phyloP scores from a whole-genome alignment of 1,284 basidiomycete species.

The Ceratobasidium sp. region DNA sequence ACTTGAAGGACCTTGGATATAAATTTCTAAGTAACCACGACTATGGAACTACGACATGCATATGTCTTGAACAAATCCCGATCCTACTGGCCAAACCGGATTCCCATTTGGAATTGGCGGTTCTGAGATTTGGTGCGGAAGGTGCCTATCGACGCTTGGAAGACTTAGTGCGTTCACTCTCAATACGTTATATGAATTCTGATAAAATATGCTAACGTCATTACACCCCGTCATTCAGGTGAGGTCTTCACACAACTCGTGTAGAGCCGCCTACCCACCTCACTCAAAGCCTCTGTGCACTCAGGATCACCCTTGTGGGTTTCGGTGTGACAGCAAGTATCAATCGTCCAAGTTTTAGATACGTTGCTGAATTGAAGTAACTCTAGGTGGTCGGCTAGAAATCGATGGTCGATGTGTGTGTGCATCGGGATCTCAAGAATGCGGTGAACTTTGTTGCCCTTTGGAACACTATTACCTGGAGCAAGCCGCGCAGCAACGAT shows the following conservation, averaged over 20 bases:
- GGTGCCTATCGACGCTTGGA: background rate
- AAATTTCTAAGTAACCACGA: background rate
- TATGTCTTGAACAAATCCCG: background rate
- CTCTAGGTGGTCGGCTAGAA: conserved; percentile 2
- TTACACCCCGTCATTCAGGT: background rate
- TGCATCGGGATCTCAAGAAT: background rate
- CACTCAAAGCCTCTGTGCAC: conserved; percentile 1
- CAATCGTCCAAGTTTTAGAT: background rate
- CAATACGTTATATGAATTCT: background rate
- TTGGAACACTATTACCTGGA: background rate
- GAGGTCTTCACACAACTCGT: background rate
- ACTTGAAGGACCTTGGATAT: background rate
- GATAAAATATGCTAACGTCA: no score
- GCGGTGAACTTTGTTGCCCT: background rate
- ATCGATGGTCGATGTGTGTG: conserved; percentile 9
- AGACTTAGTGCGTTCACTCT: background rate
- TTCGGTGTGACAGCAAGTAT: background rate
- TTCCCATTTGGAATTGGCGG: background rate
- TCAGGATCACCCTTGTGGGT: background rate
- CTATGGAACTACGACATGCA: background rate
- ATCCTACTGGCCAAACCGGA: background rate
- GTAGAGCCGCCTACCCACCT: background rate
- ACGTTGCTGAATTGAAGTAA: no score
- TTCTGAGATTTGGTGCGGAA: background rate
- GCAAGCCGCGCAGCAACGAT: background rate